Evolutionary conservation across 495 filamentous ascomycete genomes (phyloP), one percentile per base, ranked within the genome.

Genomic region (Penicillium chermesinum): DNA sequence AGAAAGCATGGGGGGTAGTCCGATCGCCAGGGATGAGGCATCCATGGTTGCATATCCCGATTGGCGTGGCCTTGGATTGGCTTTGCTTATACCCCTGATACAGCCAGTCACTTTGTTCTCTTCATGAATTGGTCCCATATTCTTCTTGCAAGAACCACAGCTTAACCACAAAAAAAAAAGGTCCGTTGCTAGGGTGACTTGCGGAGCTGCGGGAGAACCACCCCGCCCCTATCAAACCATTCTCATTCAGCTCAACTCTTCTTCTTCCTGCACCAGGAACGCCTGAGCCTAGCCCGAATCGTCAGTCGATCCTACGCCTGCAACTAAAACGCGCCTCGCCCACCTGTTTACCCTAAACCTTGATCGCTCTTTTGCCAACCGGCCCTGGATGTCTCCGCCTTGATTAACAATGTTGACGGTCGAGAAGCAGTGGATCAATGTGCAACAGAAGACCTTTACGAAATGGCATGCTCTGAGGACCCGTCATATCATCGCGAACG

Each of bases 401-500:
- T 52, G 45, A 49, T 58, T 46, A 57, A 74, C 54, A 38, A 83
- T 84, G 80, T 74, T 79, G 66, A 68, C 77, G 65, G 74, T 82
- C 57, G 82, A 95, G 74, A 87, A 91, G 76, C 84, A 84, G 71
- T 97, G 91, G 91, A 84, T 97, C 61, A 88, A 83, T 59, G 91
- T 95, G 61, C 91, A 97, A 73, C 86, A 96, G 67, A 98, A 97
- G 80, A 98, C 93, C n/a, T 97, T 97, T 66, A 95, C 90, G 15
- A 97, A 97, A 84, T 97, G 93, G 88, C 89, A 60, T 44, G 77
- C 62, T 37, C 39, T 21, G 19, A 17, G n/a, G n/a, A n/a, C n/a
- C n/a, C 21, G 16, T 10, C 46, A 20, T 20, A 18, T 39, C 1
- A 13, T 9, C 41, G 32, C 30, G 3, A 7, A 42, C 25, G 34